Percentiles rank a stretch among this genome's conserved stretches.
Evolutionary conservation across 768 basidiomycete species (phyloP).

Genomic region (Suillus lakei): DNA sequence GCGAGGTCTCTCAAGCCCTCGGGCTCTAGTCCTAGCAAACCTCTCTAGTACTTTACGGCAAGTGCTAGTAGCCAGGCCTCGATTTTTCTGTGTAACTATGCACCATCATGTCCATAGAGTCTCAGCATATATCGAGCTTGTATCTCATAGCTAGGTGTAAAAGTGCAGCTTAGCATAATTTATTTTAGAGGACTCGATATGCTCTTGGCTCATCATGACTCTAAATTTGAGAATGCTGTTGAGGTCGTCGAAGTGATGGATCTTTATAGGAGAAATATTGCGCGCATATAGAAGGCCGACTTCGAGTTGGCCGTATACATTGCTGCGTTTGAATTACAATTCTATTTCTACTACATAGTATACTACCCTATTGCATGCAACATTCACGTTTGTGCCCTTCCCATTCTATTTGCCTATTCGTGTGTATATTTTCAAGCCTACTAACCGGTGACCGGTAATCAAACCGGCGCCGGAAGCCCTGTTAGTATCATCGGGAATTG

Average conservation of each 20-base stretch:
- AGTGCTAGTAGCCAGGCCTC: not conserved
- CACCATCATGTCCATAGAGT: not conserved
- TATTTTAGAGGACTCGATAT: not conserved
- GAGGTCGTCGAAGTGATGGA: too few relatives aligned
- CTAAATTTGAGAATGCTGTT: not conserved
- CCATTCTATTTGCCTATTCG: not conserved
- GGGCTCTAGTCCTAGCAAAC: not conserved
- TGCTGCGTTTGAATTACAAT: not conserved
- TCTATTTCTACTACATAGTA: not conserved
- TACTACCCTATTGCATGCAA: not conserved
- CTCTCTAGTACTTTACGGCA: not conserved
- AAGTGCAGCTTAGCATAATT: not conserved
- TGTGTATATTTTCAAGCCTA: not conserved
- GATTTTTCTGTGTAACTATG: not conserved
- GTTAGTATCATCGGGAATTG: too few relatives aligned
- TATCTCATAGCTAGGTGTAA: not conserved
- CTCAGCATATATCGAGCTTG: not conserved
- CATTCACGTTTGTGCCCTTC: not conserved
- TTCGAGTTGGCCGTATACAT: not conserved
- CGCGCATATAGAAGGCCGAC: not conserved
- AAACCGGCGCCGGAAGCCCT: not conserved
- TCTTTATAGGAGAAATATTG: not conserved
- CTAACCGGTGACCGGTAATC: not conserved
- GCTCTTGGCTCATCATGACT: not conserved
- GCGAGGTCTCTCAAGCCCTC: not conserved